These are phyloP conservation scores for Inonotus obliquus DNA, from an alignment of 1,284 basidiomycete species.

Conservation along the genomic window DNA sequence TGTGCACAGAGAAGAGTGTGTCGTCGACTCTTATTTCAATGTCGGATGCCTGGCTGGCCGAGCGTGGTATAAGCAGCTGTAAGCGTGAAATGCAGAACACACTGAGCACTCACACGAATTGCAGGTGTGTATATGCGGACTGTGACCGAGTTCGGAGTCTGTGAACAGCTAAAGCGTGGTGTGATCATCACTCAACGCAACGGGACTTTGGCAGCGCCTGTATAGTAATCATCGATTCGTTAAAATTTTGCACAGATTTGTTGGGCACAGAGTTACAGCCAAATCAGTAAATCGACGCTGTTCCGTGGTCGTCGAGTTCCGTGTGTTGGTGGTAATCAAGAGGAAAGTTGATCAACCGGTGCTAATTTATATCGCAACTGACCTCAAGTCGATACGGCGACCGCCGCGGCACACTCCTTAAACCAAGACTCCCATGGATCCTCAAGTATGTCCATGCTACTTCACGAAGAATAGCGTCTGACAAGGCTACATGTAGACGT, in stretches of 20 bases:
- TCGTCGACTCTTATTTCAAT: slow-evolving; percentile 73
- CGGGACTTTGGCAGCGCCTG: neutral
- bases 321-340: neutral
- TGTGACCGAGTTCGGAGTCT: slow-evolving; percentile 55
- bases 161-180: slow-evolving; percentile 69
- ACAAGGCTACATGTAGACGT: slow-evolving; percentile 40
- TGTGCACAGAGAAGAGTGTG: slow-evolving; percentile 64
- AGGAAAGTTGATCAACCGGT: neutral
- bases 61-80: slow-evolving; percentile 25
- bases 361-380: neutral
- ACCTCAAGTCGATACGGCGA: neutral
- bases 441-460: slow-evolving; percentile 40
- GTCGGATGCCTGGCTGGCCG: slow-evolving; percentile 59
- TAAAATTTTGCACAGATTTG: neutral
- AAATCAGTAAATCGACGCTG: neutral
- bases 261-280: neutral
- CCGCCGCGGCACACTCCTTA: neutral
- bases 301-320: slow-evolving; percentile 9
- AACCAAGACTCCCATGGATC: slow-evolving; percentile 45
- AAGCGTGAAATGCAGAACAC: slow-evolving; percentile 15
- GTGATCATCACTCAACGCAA: slow-evolving; percentile 57
- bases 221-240: neutral
- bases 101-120: slow-evolving; percentile 54
- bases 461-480: neutral
- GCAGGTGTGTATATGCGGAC: slow-evolving; percentile 72